Evolutionary conservation across 352 stramenopile species (phyloP).

Genomic region (Pythium rishiriense): DNA sequence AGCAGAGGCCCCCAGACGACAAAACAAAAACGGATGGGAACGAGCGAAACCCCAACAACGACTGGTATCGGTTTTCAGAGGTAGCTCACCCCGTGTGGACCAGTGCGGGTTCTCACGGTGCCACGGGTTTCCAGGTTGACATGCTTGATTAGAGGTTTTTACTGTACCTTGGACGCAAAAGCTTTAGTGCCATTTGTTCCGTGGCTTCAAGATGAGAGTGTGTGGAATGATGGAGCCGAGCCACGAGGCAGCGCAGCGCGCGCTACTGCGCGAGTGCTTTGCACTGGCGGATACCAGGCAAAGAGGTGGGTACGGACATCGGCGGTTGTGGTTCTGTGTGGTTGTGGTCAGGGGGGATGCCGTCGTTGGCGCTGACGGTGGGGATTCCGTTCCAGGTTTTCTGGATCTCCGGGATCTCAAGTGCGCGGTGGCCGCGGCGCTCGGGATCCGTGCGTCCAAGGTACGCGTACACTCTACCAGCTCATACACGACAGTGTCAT

Average conservation of each 20-base stretch:
- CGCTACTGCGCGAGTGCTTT: slow-evolving; percentile 50
- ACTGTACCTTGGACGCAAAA: slow-evolving; percentile 5
- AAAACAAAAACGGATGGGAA: slow-evolving; percentile 30
- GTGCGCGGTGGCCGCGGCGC: slow-evolving; percentile 58
- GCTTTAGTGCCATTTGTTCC: slow-evolving; percentile 2
- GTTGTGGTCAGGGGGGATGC: too few relatives aligned
- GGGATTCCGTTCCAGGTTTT: slow-evolving; percentile 28
- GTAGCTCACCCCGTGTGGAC: not conserved
- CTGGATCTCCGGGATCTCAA: slow-evolving; percentile 57
- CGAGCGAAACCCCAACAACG: slow-evolving; percentile 6
- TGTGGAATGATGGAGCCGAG: not conserved
- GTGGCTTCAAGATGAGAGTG: not conserved
- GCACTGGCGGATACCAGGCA: slow-evolving; percentile 36
- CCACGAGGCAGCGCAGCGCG: slow-evolving; percentile 7
- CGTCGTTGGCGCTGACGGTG: too few relatives aligned
- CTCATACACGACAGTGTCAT: too few relatives aligned
- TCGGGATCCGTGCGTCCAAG: slow-evolving; percentile 71
- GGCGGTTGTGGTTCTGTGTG: not conserved
- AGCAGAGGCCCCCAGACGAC: not conserved
- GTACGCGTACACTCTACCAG: not conserved
- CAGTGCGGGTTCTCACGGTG: not conserved
- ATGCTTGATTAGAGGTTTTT: slow-evolving; percentile 1
- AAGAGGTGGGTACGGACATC: not conserved
- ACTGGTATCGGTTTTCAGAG: slow-evolving; percentile 19
- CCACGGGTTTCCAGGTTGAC: slow-evolving; percentile 6